Evolutionary conservation across 768 basidiomycete genomes (phyloP).

Genomic region (Boletus tomentosulus): DNA sequence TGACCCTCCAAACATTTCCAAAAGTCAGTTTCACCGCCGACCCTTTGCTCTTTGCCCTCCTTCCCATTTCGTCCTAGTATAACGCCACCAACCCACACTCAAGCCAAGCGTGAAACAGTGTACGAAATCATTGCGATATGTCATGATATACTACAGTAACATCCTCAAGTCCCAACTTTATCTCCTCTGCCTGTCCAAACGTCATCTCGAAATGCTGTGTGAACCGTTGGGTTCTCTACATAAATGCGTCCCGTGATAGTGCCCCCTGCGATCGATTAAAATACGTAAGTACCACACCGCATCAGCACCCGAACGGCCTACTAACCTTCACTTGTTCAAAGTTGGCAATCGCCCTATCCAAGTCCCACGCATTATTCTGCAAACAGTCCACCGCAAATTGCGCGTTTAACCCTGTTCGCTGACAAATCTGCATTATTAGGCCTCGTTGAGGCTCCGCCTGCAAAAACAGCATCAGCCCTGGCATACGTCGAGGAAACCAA

Average conservation of each 20-base stretch:
- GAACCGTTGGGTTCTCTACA: slow-evolving; percentile 22
- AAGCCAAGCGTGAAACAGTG: background rate
- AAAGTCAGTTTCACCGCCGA: background rate
- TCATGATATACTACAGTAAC: slow-evolving; percentile 14
- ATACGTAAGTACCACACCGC: slow-evolving; percentile 25
- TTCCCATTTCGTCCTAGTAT: slow-evolving; percentile 16
- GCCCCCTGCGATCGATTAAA: slow-evolving; percentile 36
- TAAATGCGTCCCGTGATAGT: slow-evolving; percentile 52
- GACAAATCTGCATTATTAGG: slow-evolving; percentile 65
- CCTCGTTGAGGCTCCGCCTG: slow-evolving; percentile 70
- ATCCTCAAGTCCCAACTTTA: too few relatives aligned
- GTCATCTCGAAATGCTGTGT: too few relatives aligned
- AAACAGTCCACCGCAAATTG: slow-evolving; percentile 83
- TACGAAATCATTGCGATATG: slow-evolving; percentile 21
- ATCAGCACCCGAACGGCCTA: slow-evolving; percentile 8
- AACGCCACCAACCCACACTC: slow-evolving; percentile 12
- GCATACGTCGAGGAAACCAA: slow-evolving; percentile 9
- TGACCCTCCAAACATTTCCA: background rate
- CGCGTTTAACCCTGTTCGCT: slow-evolving; percentile 74
- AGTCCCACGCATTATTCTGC: slow-evolving; percentile 79
- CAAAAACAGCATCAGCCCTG: slow-evolving; percentile 7
- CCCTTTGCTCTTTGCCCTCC: background rate
- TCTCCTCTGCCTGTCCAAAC: background rate
- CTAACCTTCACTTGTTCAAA: slow-evolving; percentile 86
- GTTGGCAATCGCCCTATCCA: slow-evolving; percentile 73